These are phyloP conservation scores for Hypseocharis bilobata DNA, from an alignment of 441 rosid genomes.

Conservation along the genomic window DNA sequence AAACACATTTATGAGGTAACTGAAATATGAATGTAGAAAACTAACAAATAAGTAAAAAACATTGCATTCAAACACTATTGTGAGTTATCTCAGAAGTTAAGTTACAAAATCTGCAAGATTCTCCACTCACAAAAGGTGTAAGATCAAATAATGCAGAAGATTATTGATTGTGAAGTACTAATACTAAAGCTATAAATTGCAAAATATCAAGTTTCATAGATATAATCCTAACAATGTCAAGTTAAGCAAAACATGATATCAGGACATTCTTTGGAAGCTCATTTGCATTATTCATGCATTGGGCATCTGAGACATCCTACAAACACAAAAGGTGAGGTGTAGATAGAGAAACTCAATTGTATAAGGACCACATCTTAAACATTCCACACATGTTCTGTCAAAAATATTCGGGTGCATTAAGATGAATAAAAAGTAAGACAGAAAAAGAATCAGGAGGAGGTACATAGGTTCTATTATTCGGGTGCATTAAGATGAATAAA, in stretches of 20 bases:
- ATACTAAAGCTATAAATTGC: background rate
- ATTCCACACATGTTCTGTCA: background rate
- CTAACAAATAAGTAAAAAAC: too few relatives aligned
- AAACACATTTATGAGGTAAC: background rate
- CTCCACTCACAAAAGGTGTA: background rate
- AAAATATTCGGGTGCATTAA: background rate
- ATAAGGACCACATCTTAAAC: background rate
- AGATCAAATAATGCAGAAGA: background rate
- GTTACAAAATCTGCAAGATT: too few relatives aligned
- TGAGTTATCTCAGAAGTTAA: too few relatives aligned
- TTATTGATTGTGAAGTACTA: background rate
- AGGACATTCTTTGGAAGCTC: background rate
- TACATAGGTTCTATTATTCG: too few relatives aligned
- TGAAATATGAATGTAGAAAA: too few relatives aligned
- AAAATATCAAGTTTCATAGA: background rate
- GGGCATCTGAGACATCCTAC: conserved; percentile 78
- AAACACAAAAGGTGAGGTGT: background rate
- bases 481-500: too few relatives aligned
- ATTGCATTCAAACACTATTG: too few relatives aligned
- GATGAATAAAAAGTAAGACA: background rate
- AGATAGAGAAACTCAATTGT: background rate
- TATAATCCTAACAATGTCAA: background rate
- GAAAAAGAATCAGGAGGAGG: too few relatives aligned
- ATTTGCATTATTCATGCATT: conserved; percentile 15
- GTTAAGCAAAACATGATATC: too few relatives aligned